Percentiles rank a stretch among this genome's conserved stretches.
phyloP scores from a whole-genome alignment of 1,284 basidiomycete genomes.

The Sporisorium exsertum region DNA sequence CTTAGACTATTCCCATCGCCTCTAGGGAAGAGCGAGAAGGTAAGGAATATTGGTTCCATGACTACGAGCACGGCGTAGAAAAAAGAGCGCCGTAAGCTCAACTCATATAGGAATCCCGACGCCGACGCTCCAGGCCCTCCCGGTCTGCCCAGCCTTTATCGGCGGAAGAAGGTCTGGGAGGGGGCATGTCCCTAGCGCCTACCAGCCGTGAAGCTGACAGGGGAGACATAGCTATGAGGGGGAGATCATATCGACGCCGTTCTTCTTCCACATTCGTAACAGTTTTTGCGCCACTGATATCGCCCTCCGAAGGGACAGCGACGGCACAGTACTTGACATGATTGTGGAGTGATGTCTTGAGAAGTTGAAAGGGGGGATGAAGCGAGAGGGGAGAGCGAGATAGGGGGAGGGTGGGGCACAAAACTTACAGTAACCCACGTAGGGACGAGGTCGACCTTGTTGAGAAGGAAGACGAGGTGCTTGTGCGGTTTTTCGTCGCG shows the following conservation, averaged over 20 bases:
- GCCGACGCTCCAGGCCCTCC: conserved; percentile 60
- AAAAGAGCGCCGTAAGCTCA: conserved; percentile 56
- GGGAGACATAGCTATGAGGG: conserved; percentile 70
- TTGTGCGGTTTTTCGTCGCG: conserved; percentile 97
- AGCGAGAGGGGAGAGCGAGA: conserved; percentile 7
- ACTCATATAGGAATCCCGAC: conserved; percentile 63
- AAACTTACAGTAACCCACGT: conserved; percentile 95
- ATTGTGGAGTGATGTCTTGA: conserved; percentile 56
- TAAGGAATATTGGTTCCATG: conserved; percentile 57
- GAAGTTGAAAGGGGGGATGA: conserved; percentile 14
- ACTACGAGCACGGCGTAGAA: conserved; percentile 60
- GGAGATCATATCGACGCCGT: conserved; percentile 70
- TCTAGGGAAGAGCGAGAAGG: conserved; percentile 4
- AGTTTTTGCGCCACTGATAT: conserved; percentile 69
- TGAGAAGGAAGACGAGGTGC: conserved; percentile 94
- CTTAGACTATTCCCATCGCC: not conserved
- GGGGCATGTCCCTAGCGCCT: conserved; percentile 59
- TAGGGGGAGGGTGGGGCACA: not conserved
- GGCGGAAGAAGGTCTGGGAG: conserved; percentile 67
- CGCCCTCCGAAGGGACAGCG: conserved; percentile 12
- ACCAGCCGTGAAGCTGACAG: conserved; percentile 67
- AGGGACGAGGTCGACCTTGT: conserved; percentile 98
- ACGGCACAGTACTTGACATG: conserved; percentile 68
- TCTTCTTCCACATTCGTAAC: conserved; percentile 77
- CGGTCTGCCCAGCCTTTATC: conserved; percentile 65